phyloP scores from a whole-genome alignment of 2,329 filamentous ascomycete genomes.

The Penicillium sp. region DNA sequence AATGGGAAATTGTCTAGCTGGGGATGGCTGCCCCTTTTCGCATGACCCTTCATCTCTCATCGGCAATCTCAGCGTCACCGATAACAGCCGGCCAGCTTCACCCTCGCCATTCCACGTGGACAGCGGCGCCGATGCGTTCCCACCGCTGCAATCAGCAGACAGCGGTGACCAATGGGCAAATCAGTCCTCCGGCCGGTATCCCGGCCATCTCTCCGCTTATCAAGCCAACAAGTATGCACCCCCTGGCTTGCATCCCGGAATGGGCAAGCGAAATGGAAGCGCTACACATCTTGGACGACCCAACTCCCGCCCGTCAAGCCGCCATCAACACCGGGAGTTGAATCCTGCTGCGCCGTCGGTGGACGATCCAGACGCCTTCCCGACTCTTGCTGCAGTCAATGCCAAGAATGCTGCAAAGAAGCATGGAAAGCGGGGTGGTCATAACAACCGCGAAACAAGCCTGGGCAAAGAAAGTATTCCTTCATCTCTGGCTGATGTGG shows the following conservation, averaged over 20 bases:
- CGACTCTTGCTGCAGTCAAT: constrained; percentile 72
- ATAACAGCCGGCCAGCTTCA: constrained; percentile 44
- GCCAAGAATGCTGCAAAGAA: constrained; percentile 74
- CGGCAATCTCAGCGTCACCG: constrained; percentile 73
- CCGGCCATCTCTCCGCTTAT: constrained; percentile 42
- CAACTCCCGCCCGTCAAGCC: constrained; percentile 78
- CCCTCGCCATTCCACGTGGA: constrained; percentile 68
- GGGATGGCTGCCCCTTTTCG: constrained; percentile 92
- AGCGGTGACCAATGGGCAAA: constrained; percentile 58
- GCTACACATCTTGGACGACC: constrained; percentile 57
- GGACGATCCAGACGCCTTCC: constrained; percentile 94
- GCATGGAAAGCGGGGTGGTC: constrained; percentile 83
- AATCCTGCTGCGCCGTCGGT: constrained; percentile 69
- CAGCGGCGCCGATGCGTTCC: constrained; percentile 75
- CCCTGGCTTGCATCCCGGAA: constrained; percentile 28
- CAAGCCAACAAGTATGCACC: constrained; percentile 47
- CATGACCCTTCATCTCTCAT: constrained; percentile 88
- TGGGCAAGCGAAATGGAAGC: constrained; percentile 47
- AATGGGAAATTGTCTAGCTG: constrained; percentile 89
- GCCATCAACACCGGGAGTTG: constrained; percentile 64
- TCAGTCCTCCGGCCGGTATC: constrained; percentile 44
- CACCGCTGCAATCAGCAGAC: constrained; percentile 62
- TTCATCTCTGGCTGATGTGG: constrained; percentile 84
- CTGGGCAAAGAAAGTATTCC: constrained; percentile 65
- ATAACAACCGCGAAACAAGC: constrained; percentile 55